Conservation (phyloP, 208 protist genomes). For the Crithidia sp. region DNA sequence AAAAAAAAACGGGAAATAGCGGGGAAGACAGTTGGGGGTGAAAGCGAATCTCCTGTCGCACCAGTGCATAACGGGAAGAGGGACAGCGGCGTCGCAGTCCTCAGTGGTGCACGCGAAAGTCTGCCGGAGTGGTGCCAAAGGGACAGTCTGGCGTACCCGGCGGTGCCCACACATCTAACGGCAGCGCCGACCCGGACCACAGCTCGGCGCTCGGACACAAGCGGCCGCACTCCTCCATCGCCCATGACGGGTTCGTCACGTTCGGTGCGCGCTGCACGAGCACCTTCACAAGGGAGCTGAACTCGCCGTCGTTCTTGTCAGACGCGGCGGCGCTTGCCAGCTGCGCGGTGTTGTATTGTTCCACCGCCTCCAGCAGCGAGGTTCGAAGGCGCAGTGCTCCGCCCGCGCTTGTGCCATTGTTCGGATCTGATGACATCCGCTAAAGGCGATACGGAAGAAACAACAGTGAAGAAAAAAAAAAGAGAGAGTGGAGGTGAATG, state of each 20-base stretch:
- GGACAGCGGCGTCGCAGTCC: background rate
- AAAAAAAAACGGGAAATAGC: background rate
- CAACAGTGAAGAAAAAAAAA: background rate
- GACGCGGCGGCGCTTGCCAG: background rate
- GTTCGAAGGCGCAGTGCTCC: conserved; percentile 20
- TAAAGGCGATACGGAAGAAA: background rate
- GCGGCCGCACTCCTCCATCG: conserved; percentile 83
- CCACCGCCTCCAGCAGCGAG: conserved; percentile 16
- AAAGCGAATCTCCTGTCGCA: no score
- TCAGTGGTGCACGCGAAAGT: conserved; percentile 37
- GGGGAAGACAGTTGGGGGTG: no score
- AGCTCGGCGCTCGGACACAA: conserved; percentile 40
- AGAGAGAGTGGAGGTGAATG: no score
- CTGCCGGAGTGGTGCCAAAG: conserved; percentile 56
- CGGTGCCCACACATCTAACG: conserved; percentile 63
- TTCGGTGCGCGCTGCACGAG: conserved; percentile 11
- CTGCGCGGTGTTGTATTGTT: conserved; percentile 5
- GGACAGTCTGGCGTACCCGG: conserved; percentile 69
- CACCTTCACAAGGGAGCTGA: background rate
- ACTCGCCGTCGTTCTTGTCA: background rate
- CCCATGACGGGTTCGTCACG: conserved; percentile 69
- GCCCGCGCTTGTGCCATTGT: background rate
- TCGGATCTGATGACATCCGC: background rate
- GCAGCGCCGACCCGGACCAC: conserved; percentile 66
- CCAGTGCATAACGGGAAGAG: no score